Evolutionary conservation across 2,329 filamentous ascomycete genomes (phyloP), one percentile per base, ranked within the genome.

Genomic region (Penicillium sp.): DNA sequence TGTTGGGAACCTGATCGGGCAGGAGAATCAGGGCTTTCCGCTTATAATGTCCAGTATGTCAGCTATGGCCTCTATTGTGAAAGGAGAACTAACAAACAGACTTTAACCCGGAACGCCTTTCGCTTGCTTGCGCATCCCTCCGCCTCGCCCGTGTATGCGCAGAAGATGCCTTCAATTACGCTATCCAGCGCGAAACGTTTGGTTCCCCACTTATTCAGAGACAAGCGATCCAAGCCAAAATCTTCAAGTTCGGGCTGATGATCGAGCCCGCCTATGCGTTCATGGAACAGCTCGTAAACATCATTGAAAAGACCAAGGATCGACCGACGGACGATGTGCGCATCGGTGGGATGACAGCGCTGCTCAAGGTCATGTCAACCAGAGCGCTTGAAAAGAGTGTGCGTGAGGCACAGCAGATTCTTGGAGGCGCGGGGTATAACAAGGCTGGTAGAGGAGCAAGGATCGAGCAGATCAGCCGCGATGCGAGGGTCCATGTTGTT

Each of bases 71-170:
- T 21, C n/a, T 5, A 31, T n/a, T 1, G 38, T n/a, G 7, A 11
- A 51, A n/a, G 17, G 9, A 30, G 21, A 15, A 26, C 21, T 31
- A 17, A 47, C 46, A 13, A 35, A 46, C 64, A 73, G 81, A 92
- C 77, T 92, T 92, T 82, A 92, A 92, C 76, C 89, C 91, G 71
- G 90, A 93, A 73, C 85, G 90, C 0, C 81, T 92, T 5, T 82
- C 82, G 7, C 89, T 92, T 60, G 83, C 87, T 2, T 86, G 91
- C 47, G 83, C 85, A 1, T 84, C 85, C 1, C 88, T 89, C 1
- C 81, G 90, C 5, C 82, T 88, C 65, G 81, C 88, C 2, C 81
- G 85, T 3, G 85, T 90, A 5, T 88, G 86, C 7, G 79, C 89
- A 2, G 76, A 82, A 55, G 78, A 86, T 6, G 87, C 88, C 0